Evolutionary conservation across 2,329 filamentous ascomycete genomes (phyloP), one percentile per base, ranked within the genome.

Genomic region (Hymenoscyphus repandus): DNA sequence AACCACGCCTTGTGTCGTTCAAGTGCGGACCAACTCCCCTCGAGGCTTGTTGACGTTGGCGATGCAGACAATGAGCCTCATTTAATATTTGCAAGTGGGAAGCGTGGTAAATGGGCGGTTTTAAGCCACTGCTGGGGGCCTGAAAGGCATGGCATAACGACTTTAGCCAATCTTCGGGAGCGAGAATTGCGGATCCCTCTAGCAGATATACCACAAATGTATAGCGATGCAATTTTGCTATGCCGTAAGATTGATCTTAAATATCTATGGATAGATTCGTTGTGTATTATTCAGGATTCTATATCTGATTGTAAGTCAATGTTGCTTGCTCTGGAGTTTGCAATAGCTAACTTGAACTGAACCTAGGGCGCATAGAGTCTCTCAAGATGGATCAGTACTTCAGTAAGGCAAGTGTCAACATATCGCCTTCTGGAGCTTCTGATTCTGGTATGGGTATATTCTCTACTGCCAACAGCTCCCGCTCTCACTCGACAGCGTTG

Each of bases 261-360:
- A 32, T 45, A 36, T 36, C 30, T 45, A 7, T 45, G 43, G 43
- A 36, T 45, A 6, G 43, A 36, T 22, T 36, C 43, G 11, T 13
- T 45, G 15, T 45, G 43, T 34, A 45, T 45, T 11, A 20, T 45
- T 27, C 43, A 45, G 22, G 43, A 45, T 45, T 45, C 43, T 22
- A 20, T 45, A 17, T 5, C 5, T 11, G 43, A 45, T n/a, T 45
- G 43, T 40, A 20, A 18, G 38, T 12, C 38, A 4, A 17, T 13
- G 34, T 37, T 37, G 34, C 15, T 37, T 37, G 34, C 15, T 11
- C 4, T 37, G 12, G 11, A 37, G 7, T 27, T 37, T 17, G 4
- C 12, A 13, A 37, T 3, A 13, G 11, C 34, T 37, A 11, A 37
- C 34, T 5, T 11, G 34, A 37, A 37, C 10, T n/a, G n/a, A 37